Base-by-base conservation (phyloP, 2,329 filamentous ascomycete species). In the Diaporthe eres region DNA sequence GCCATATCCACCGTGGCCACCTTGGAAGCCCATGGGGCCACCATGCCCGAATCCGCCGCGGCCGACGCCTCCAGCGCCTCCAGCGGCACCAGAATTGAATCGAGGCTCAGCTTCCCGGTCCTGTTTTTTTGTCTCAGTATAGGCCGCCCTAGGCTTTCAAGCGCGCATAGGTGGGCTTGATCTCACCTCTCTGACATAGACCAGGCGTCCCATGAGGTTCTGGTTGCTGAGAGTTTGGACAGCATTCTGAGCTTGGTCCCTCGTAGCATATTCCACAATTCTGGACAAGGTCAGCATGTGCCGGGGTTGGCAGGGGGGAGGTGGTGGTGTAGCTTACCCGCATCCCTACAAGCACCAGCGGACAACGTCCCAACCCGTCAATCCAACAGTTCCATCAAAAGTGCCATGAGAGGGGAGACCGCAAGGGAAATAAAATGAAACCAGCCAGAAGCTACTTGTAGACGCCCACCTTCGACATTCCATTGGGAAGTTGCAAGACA, bases 391-490 rank as follows among this genome's bases (percentile, higher is more conserved):
- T 97, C 94, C 95, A 94, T 92, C 92, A 95, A 94, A 60, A 49
- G 70, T 77, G 83, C 83, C 86, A 87, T 85, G 86, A 88, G 86
- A 85, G 82, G 81, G 82, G 83, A 86, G 88, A 88, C 87, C 85
- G 90, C 90, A 92, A 88, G 89, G 89, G 89, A 92, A 87, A 90
- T 90, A 92, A 94, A 87, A 94, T 90, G 92, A 90, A 92, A 91
- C 94, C 94, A 94, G 92, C 93, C 94, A 93, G 87, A 91, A 93
- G 92, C 94, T 94, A 96, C 90, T 89, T 92, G 90, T 94, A 94
- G 91, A 93, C 92, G 95, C 95, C 95, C 96, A 98, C 96, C 96
- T 99, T 99, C 95, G 96, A 98, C 97, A 99, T 99, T 96, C 97
- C 97, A 92, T 99, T 99, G 84, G 97, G 97, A 93, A 99, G 95